Evolutionary conservation across 176 grass and related monocot genomes (phyloP).

Genomic region (Raddia guianensis): DNA sequence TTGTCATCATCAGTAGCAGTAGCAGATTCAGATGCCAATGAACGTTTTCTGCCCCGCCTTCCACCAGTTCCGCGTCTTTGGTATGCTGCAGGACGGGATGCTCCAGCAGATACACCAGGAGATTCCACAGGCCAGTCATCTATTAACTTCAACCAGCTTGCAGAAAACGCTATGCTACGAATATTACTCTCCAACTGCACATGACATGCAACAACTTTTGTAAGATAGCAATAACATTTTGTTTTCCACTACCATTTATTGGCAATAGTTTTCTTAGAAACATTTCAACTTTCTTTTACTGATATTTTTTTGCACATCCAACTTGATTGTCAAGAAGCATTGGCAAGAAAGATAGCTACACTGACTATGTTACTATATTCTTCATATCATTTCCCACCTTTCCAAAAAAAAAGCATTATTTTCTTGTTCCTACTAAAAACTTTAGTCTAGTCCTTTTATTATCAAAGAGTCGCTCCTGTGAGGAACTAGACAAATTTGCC

Average conservation of each 20-base stretch:
- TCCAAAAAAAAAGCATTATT: slow-evolving; percentile 3
- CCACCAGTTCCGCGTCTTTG: slow-evolving; percentile 81
- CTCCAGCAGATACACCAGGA: slow-evolving; percentile 47
- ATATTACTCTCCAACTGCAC: slow-evolving; percentile 90
- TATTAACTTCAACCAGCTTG: slow-evolving; percentile 78
- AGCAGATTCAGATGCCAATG: slow-evolving; percentile 54
- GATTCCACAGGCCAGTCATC: slow-evolving; percentile 67
- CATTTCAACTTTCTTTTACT: slow-evolving; percentile 29
- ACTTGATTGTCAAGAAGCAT: slow-evolving; percentile 33
- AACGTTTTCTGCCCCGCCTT: slow-evolving; percentile 69
- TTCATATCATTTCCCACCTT: slow-evolving; percentile 11
- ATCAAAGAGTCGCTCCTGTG: slow-evolving; percentile 12
- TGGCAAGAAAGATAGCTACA: slow-evolving; percentile 17
- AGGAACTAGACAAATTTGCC: background rate
- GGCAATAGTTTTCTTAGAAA: slow-evolving; percentile 18
- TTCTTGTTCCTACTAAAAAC: slow-evolving; percentile 22
- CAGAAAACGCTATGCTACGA: slow-evolving; percentile 74
- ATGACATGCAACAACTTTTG: slow-evolving; percentile 30
- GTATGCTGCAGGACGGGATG: slow-evolving; percentile 57
- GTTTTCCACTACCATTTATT: slow-evolving; percentile 13
- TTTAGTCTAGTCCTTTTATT: background rate
- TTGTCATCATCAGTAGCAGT: slow-evolving; percentile 59
- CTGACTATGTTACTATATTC: slow-evolving; percentile 18
- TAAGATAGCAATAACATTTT: slow-evolving; percentile 23
- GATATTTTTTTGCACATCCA: slow-evolving; percentile 34